Base-by-base conservation (phyloP, 257 asterid genomes). In the Solanum pimpinellifolium region DNA sequence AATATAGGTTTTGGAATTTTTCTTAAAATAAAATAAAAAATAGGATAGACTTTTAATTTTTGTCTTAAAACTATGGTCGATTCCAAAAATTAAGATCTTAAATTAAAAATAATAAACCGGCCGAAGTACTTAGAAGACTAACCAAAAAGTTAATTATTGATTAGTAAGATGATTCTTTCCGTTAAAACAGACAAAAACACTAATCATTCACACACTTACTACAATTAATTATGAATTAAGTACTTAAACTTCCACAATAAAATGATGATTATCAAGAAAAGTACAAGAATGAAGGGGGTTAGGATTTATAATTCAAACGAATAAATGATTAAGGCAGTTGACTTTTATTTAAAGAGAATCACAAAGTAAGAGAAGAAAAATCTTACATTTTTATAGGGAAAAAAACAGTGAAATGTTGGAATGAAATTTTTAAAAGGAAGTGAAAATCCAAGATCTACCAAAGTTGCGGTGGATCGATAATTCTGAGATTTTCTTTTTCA, bases 341-440 rank as follows among this genome's bases (percentile, higher is more conserved):
- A 80, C 62, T 41, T 82, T 68, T 47, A 47, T 25, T 13, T 47
- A 4, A 8, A 46, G 44, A 80, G 44, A 16, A 47, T 80, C 68
- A 27, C 44, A 14, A 80, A 27, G 68, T 9, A 46, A 47, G 7
- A 37, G 47, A 44, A 7, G 10, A 25, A 78, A 78, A 27, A 78
- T 16, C 66, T 46, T 29, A 18, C 42, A 80, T 46, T 47, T 46
- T 80, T 27, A 80, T 3, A 49, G 27, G 18, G 35, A 1, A 2
- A 41, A n/a, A 73, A 29, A 83, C 6, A 62, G 41, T 25, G 31
- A 75, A 37, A 80, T 59, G 52, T 68, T 8, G 31, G 70, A 44
- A n/a, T 72, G 23, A 82, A 82, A 69, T 87, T n/a, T 87, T n/a
- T 14, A 82, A 86, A 20, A 52, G 84, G 35, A 44, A 60, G 70